phyloP scores from a whole-genome alignment of 805 yeast genomes.

The Nakazawaea anatomiae region DNA sequence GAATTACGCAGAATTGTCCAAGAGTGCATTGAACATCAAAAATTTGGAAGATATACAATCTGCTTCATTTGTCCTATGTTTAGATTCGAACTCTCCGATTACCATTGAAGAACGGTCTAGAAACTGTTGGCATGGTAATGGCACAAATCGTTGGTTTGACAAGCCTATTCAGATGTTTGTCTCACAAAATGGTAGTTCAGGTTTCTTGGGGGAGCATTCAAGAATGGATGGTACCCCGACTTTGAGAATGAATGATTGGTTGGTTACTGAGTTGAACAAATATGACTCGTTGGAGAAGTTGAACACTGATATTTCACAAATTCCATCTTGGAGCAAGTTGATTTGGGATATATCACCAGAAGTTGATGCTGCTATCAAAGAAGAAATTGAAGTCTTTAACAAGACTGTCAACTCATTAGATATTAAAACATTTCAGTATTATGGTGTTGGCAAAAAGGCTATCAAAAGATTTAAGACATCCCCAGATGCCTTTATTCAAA shows the following conservation, averaged over 20 bases:
- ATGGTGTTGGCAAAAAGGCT: conserved; percentile 78
- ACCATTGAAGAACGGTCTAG: conserved; percentile 80
- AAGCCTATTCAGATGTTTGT: conserved; percentile 85
- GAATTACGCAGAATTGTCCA: conserved; percentile 50
- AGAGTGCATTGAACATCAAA: conserved; percentile 54
- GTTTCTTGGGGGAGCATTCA: conserved; percentile 94
- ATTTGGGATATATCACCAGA: conserved; percentile 55
- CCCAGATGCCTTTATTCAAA: conserved; percentile 92
- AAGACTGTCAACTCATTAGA: conserved; percentile 57
- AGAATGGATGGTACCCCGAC: conserved; percentile 98
- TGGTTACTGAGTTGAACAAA: conserved; percentile 51
- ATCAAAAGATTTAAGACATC: conserved; percentile 82
- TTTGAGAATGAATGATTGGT: conserved; percentile 73
- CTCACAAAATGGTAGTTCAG: conserved; percentile 78
- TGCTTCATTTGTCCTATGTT: conserved; percentile 73
- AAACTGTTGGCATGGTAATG: conserved; percentile 94
- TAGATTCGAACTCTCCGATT: conserved; percentile 68
- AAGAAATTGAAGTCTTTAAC: conserved; percentile 53
- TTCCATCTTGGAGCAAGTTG: conserved; percentile 24
- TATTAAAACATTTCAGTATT: conserved; percentile 72
- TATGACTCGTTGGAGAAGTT: conserved; percentile 17
- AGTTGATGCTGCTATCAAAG: conserved; percentile 42
- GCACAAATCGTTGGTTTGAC: conserved; percentile 84
- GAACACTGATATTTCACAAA: conserved; percentile 17
- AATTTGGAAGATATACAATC: conserved; percentile 66